Base-by-base conservation (phyloP, 2,329 filamentous ascomycete species). In the Aspergillus niger region DNA sequence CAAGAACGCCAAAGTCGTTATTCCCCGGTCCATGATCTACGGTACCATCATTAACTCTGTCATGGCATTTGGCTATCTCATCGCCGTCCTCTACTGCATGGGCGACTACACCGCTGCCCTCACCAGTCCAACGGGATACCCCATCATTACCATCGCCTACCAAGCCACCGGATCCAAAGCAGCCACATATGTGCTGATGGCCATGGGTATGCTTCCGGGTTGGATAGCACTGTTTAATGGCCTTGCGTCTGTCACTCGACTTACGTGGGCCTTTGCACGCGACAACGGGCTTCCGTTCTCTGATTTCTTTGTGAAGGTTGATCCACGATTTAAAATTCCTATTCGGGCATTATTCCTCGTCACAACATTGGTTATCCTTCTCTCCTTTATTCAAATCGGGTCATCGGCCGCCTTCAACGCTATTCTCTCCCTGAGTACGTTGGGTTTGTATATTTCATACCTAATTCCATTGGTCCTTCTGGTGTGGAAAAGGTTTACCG, bases 131-230 rank as follows among this genome's bases (percentile, higher is more conserved):
- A 83, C 81, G 1, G 75, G 78, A 0, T 82, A 78, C 44, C 78
- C 83, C 5, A 77, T 82, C 67, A 79, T 81, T 65, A 78, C 82
- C 57, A 80, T 84, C 44, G 83, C 85, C 63, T 73, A 73, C 57
- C 69, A 80, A 63, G 80, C 79, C n/a, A 82, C 81, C 5, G 67
- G 71, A 22, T 81, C 76, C 39, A 70, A 74, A 8, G 72, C 72
- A 2, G 79, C 77, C 2, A 66, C 65, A 13, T 78, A 79, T 0
- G 79, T 82, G 4, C 70, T 83, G 2, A 74, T 77, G 57, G 65
- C 74, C 22, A 65, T 80, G 72, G 58, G 74, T 62, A 57, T 75
- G 70, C 57, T 66, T 0, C 59, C 65, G 0, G 65, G 63, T n/a
- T 67, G 57, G 56, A 58, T 71, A 67, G 47, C 76, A 63, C 32